Evolutionary conservation across 176 grass and related monocot species (phyloP), one percentile per base, ranked within the genome.

Genomic region (Oryza coarctata): DNA sequence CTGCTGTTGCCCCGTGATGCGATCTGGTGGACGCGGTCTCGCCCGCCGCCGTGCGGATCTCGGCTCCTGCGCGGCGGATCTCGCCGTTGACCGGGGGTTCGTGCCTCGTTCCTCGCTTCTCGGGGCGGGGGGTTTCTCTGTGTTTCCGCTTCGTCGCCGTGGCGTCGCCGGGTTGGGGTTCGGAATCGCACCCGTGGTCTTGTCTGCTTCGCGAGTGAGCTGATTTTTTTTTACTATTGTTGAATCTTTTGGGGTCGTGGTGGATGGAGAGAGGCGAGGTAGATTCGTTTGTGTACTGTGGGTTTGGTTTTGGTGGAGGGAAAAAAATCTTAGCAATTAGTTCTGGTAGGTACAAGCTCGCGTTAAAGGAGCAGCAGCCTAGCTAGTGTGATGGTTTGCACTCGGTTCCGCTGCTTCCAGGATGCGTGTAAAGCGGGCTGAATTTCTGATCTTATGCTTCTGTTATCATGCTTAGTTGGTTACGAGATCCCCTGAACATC

Each of bases 11-110:
- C 64, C 13, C 65, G 87, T 70, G 45, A 66, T 71, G 70, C 44
- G 70, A 77, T 97, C 82, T 90, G 64, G 31, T 49, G 4, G 17
- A 7, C 47, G 55, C 75, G 67, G 45, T 35, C 39, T 20, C 34
- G 71, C 30, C 30, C 74, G 35, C 2, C 70, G 71, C 72, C 44
- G 44, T 28, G 20, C 15, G 45, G 73, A 89, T 89, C 83, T 71
- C 61, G 62, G 63, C 12, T 30, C 28, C n/a, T 1, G 57, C 77
- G 10, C 64, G 31, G 69, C 58, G 73, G 83, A 86, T 89, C 78
- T 30, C 55, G 71, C 76, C 57, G 87, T 85, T 77, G 71, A 65
- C 71, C 22, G 12, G 82, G 39, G 25, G 62, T 38, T 18, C 36
- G 3, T 52, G 20, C 52, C 20, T 0, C 8, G 0, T 55, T n/a